phyloP scores from a whole-genome alignment of 208 protist species.

The Leishmania tropica region DNA sequence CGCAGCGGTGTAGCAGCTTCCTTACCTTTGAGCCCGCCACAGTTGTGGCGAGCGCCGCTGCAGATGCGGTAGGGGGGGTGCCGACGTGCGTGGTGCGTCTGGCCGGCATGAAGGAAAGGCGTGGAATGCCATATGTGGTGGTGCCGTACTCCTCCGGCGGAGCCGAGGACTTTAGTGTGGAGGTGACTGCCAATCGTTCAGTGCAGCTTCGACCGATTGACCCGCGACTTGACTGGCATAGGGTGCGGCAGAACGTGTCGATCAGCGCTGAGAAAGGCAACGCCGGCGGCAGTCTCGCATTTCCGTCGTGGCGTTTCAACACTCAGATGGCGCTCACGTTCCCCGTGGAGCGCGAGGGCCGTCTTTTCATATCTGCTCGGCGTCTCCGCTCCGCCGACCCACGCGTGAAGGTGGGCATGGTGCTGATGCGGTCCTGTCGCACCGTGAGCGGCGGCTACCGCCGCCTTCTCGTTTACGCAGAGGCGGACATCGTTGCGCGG shows the following conservation, averaged over 20 bases:
- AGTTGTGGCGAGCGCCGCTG: conserved; percentile 44
- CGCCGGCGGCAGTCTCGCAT: conserved; percentile 67
- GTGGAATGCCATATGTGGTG: conserved; percentile 88
- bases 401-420: conserved; percentile 65
- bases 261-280: conserved; percentile 59
- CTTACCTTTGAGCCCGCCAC: conserved; percentile 65
- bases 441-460: conserved; percentile 51
- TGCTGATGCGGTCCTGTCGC: conserved; percentile 49
- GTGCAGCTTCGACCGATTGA: conserved; percentile 62
- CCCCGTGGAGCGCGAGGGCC: conserved; percentile 69
- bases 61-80: neutral
- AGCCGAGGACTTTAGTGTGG: conserved; percentile 47
- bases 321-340: conserved; percentile 80
- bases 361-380: conserved; percentile 55
- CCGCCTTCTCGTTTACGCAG: conserved; percentile 51
- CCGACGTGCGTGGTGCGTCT: conserved; percentile 49
- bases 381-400: conserved; percentile 52
- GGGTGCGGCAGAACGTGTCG: conserved; percentile 29
- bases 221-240: conserved; percentile 76
- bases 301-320: conserved; percentile 88
- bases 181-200: conserved; percentile 63
- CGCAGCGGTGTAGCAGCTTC: conserved; percentile 59
- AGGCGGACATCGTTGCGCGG: conserved; percentile 55
- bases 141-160: conserved; percentile 62
- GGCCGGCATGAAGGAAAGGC: conserved; percentile 67